phyloP scores from a whole-genome alignment of 495 filamentous ascomycete genomes.

The Annulohypoxylon bovei region DNA sequence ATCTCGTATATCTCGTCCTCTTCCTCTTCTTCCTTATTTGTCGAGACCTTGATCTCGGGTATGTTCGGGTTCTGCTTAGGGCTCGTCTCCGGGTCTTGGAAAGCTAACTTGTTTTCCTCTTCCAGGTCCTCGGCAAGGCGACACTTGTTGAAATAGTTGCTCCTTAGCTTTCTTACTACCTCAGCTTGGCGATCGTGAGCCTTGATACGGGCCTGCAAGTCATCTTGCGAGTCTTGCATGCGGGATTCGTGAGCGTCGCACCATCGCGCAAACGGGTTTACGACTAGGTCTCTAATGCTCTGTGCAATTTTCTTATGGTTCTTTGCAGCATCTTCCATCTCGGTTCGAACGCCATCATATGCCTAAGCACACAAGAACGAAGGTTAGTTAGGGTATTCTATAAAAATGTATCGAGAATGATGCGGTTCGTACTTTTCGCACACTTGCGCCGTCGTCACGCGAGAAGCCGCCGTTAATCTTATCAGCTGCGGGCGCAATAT shows the following conservation, averaged over 20 bases:
- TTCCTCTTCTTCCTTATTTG: slow-evolving; percentile 56
- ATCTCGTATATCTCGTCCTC: slow-evolving; percentile 87
- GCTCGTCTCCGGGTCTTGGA: slow-evolving; percentile 77
- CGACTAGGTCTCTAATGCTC: slow-evolving; percentile 94
- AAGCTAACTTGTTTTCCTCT: slow-evolving; percentile 97
- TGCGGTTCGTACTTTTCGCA: slow-evolving; percentile 77
- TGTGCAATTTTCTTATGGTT: slow-evolving; percentile 95
- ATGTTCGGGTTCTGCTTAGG: slow-evolving; percentile 58
- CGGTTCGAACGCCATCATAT: slow-evolving; percentile 91
- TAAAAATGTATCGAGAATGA: slow-evolving; percentile 5
- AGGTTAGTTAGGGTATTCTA: slow-evolving; percentile 27
- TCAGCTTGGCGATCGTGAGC: slow-evolving; percentile 92
- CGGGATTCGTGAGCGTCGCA: slow-evolving; percentile 92
- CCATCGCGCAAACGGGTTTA: slow-evolving; percentile 93
- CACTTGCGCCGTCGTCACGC: slow-evolving; percentile 95
- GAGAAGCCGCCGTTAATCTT: slow-evolving; percentile 84
- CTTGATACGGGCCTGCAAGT: slow-evolving; percentile 88
- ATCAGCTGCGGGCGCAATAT: slow-evolving; percentile 85
- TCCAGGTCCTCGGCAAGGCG: slow-evolving; percentile 94
- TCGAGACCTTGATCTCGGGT: slow-evolving; percentile 66
- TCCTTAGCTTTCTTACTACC: slow-evolving; percentile 87
- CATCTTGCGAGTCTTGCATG: slow-evolving; percentile 92
- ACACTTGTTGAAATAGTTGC: slow-evolving; percentile 98
- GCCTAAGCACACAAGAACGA: slow-evolving; percentile 63
- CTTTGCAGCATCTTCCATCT: slow-evolving; percentile 91